Percentiles rank a stretch among this genome's conserved stretches.
phyloP scores from a whole-genome alignment of 1,284 basidiomycete species.

The Austroboletus niveus region DNA sequence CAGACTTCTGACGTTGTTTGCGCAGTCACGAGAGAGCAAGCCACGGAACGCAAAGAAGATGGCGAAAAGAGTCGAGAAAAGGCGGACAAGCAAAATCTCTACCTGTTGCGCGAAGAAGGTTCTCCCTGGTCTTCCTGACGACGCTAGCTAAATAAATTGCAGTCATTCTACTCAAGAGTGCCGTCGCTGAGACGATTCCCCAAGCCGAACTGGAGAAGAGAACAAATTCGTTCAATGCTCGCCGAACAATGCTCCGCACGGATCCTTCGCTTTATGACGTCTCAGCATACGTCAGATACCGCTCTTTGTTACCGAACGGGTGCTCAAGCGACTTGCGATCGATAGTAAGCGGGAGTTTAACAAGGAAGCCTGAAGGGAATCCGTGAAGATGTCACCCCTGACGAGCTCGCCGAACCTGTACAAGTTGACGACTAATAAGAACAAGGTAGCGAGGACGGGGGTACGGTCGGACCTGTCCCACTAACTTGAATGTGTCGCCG shows the following conservation, averaged over 20 bases:
- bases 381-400: conserved; percentile 63
- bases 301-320: conserved; percentile 84
- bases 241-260: conserved; percentile 75
- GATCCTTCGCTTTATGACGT: conserved; percentile 92
- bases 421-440: conserved; percentile 23
- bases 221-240: conserved; percentile 78
- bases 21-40: conserved; percentile 89
- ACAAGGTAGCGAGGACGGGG: conserved; percentile 9
- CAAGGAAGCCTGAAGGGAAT: conserved; percentile 67
- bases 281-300: conserved; percentile 93
- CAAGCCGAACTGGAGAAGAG: conserved; percentile 81
- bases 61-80: conserved; percentile 84
- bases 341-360: conserved; percentile 83
- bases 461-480: too few relatives aligned
- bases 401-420: conserved; percentile 61
- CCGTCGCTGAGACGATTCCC: conserved; percentile 69
- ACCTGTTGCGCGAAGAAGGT: conserved; percentile 94
- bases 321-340: conserved; percentile 84
- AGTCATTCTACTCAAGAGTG: conserved; percentile 88
- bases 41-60: conserved; percentile 82
- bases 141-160: background rate
- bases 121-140: background rate
- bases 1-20: conserved; percentile 88
- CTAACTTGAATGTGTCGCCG: too few relatives aligned
- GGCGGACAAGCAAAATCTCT: conserved; percentile 94